Percentiles rank a stretch among this genome's conserved stretches.
These are phyloP conservation scores for Backusella westeae DNA, from an alignment of 192 early-diverging fungal genomes.

Conservation along the genomic window DNA sequence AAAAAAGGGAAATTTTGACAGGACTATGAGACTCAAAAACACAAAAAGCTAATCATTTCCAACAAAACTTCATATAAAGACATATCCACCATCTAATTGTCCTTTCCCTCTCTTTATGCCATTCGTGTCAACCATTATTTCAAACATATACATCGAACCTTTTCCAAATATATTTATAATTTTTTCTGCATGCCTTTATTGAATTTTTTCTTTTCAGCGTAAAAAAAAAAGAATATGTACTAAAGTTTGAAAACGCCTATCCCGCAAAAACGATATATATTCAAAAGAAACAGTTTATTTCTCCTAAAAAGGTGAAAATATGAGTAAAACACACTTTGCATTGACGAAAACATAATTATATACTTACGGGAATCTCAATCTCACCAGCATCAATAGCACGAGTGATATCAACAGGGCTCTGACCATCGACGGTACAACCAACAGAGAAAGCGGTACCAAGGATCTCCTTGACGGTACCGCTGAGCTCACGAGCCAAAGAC, in stretches of 20 bases:
- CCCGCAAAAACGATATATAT: constrained; percentile 7
- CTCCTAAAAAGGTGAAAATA: not conserved
- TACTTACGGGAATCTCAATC: constrained; percentile 58
- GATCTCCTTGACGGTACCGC: constrained; percentile 93
- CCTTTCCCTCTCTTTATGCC: not conserved
- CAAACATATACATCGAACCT: not conserved
- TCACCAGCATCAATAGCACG: constrained; percentile 83
- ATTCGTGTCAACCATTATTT: not conserved
- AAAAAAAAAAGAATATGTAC: constrained; percentile 3
- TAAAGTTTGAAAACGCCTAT: constrained; percentile 5
- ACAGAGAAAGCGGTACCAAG: constrained; percentile 90
- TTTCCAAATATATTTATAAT: not conserved
- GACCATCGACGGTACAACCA: constrained; percentile 97
- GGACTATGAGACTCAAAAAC: too few relatives aligned
- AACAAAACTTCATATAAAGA: too few relatives aligned
- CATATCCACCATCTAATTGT: too few relatives aligned
- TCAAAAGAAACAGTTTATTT: constrained; percentile 6
- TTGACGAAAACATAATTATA: not conserved
- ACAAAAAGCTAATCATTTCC: too few relatives aligned
- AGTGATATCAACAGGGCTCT: constrained; percentile 83
- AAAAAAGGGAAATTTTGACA: not conserved
- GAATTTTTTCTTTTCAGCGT: not conserved
- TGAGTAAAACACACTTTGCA: not conserved
- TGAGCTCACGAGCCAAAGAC: constrained; percentile 89
- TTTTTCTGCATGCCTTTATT: constrained; percentile 14